phyloP scores from a whole-genome alignment of 345 rosid species.

The Lepidium sativum region DNA sequence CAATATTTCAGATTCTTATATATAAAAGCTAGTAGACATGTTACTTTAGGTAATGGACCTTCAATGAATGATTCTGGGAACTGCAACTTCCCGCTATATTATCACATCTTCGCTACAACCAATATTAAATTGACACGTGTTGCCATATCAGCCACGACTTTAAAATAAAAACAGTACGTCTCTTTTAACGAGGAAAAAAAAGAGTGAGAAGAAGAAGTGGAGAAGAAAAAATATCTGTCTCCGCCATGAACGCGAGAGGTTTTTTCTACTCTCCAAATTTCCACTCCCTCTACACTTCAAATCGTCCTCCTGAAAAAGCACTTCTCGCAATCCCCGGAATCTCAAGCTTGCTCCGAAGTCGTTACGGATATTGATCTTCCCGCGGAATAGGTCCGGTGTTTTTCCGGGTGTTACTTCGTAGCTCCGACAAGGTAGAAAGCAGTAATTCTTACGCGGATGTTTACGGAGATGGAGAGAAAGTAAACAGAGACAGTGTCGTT shows the following conservation, averaged over 20 bases:
- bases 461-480: constrained; percentile 4
- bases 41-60: background rate
- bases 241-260: constrained; percentile 62
- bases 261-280: constrained; percentile 41
- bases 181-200: background rate
- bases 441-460: constrained; percentile 32
- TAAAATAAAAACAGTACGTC: constrained; percentile 18
- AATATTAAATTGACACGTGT: constrained; percentile 41
- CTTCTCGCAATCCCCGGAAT: constrained; percentile 11
- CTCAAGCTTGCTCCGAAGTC: constrained; percentile 14
- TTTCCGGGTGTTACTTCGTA: constrained; percentile 44
- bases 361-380: constrained; percentile 21
- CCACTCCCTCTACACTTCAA: constrained; percentile 32
- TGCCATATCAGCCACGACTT: constrained; percentile 35
- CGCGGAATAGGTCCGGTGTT: constrained; percentile 19
- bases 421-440: constrained; percentile 25
- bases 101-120: background rate
- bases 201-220: background rate
- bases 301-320: constrained; percentile 22
- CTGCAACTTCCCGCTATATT: constrained; percentile 31
- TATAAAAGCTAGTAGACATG: background rate
- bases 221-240: constrained; percentile 12
- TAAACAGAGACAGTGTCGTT: constrained; percentile 20
- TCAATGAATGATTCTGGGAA: constrained; percentile 14
- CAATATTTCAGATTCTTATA: background rate